Base-by-base conservation (phyloP, 2,329 filamentous ascomycete genomes). In the Penicillium sp. region DNA sequence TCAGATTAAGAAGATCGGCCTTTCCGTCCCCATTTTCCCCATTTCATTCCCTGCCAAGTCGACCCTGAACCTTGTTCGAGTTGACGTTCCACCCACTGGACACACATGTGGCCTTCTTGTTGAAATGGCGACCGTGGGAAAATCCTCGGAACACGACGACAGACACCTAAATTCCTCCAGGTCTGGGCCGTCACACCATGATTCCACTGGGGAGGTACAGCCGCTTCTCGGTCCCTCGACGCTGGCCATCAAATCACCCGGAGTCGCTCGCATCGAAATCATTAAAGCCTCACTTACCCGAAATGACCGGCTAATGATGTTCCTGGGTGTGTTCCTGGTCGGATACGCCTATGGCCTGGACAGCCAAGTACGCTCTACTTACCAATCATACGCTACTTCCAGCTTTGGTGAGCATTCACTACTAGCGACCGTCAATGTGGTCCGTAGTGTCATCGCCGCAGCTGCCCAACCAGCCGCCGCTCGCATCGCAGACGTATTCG, bases 311-410 rank as follows among this genome's bases (percentile, higher is more conserved):
- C 37, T 45, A 6, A 25, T 42, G 45, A 55, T 55, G 37, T 55
- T 55, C 8, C 9, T 55, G 7, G 53, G 53, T 3, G 53, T 55
- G 6, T 55, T 55, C 46, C 8, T 55, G 16, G 53, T 55, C 14
- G 53, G 53, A 13, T 55, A 55, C 29, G 53, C 53, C 4, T 55
- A 55, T n/a, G 53, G 53, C 16, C 46, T 55, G 16, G 53, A 55
- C 19, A 55, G 53, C 14, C 53, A 55, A 35, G 53, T 55, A 3
- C 53, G 53, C 9, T 49, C 53, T 2, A 55, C 53, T 44, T 55
- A 55, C 29, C 53, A 55, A 45, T 55, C 53, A 19, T 55, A 55
- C n/a, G 53, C 53, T 4, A 55, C 53, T 0, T 55, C 53, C 21
- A 55, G 53, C 14, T 55, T 55, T 27, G 53, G 53, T 9, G 45